Conservation (phyloP, 1,139 yeast species). For the Petasospora fabianii region DNA sequence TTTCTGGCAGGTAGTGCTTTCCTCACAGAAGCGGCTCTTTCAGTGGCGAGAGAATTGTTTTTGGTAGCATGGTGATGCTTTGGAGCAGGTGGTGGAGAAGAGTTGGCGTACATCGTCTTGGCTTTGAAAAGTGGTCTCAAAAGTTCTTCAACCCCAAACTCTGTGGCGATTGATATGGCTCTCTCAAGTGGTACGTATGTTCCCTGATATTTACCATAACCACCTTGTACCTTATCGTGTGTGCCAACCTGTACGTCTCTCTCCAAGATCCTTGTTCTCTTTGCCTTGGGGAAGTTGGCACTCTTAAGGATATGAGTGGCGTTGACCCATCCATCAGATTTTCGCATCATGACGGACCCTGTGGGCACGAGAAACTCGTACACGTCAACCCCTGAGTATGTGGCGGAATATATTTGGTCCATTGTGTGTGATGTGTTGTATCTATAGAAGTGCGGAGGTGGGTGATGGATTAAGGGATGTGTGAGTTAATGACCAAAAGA, state of each 20-base stretch:
- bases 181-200: slow-evolving; percentile 88
- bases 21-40: slow-evolving; percentile 13
- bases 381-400: slow-evolving; percentile 84
- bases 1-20: slow-evolving; percentile 22
- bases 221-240: slow-evolving; percentile 95
- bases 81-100: slow-evolving; percentile 80
- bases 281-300: slow-evolving; percentile 93
- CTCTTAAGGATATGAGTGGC: slow-evolving; percentile 97
- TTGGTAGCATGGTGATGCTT: slow-evolving; percentile 69
- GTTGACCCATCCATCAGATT: slow-evolving; percentile 90
- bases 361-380: slow-evolving; percentile 79
- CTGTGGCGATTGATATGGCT: slow-evolving; percentile 55
- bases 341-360: slow-evolving; percentile 90
- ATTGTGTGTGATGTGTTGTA: slow-evolving; percentile 7
- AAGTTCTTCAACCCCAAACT: slow-evolving; percentile 66
- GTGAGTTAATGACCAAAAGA: not conserved
- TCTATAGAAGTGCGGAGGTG: not conserved
- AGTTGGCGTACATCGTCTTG: slow-evolving; percentile 52
- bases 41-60: slow-evolving; percentile 21
- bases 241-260: slow-evolving; percentile 83
- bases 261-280: slow-evolving; percentile 86
- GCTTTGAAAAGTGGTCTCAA: slow-evolving; percentile 69
- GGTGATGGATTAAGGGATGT: not conserved
- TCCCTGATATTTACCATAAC: slow-evolving; percentile 95
- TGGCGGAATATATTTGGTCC: slow-evolving; percentile 63